phyloP scores from a whole-genome alignment of 148 eudicot species.

The Chenopodium formosanum region DNA sequence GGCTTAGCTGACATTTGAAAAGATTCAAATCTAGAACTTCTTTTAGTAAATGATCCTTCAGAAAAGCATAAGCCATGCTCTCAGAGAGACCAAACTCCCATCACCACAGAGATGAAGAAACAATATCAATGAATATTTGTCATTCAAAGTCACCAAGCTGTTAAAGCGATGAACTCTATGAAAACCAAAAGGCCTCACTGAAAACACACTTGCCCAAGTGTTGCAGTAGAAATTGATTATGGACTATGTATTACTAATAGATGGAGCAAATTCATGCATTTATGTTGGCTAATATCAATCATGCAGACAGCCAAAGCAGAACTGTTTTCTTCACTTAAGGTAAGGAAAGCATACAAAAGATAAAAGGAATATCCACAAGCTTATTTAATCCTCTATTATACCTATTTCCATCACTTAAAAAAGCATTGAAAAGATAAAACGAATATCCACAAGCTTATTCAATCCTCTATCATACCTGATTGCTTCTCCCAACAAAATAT shows the following conservation, averaged over 20 bases:
- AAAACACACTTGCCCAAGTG: background rate
- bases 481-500: no score
- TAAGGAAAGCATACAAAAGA: no score
- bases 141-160: background rate
- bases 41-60: background rate
- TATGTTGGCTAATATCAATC: background rate
- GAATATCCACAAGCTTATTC: no score
- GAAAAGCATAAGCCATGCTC: background rate
- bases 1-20: conserved; percentile 2
- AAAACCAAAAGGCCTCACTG: background rate
- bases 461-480: no score
- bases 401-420: no score
- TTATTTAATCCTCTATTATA: no score
- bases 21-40: conserved; percentile 1
- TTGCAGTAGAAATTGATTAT: background rate
- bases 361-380: no score
- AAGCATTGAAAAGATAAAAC: no score
- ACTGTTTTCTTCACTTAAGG: background rate
- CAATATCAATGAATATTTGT: background rate
- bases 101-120: background rate
- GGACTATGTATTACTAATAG: background rate
- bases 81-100: background rate
- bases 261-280: background rate
- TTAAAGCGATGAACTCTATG: background rate
- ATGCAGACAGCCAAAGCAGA: background rate